Base-by-base conservation (phyloP, 805 yeast genomes). In the Candida pini region DNA sequence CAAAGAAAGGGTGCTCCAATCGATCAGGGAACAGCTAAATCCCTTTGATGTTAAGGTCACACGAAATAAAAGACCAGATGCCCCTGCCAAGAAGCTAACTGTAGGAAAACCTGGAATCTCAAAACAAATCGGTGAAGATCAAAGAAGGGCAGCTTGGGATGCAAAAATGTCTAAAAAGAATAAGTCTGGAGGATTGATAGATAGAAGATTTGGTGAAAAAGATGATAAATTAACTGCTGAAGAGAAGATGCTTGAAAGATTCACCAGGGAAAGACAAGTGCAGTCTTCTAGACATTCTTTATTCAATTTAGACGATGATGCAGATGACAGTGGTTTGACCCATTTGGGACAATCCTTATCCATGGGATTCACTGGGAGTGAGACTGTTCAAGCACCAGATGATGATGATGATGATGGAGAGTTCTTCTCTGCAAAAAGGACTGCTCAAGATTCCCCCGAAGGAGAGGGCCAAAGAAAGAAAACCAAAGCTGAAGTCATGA, bases 201-300 rank as follows among this genome's bases (percentile, higher is more conserved):
- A 92, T 65, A 72, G 88, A 46, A 76, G 96, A 62, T 90, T 92
- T 58, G 99, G 98, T 56, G 98, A 92, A 54, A 73, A 74, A 44
- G 81, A 86, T 58, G 57, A 66, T 6, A 58, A 66, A 31, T 52
- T 92, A 66, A 73, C 81, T n/a, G 78, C 78, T 9, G 97, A 92
- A 59, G 96, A 92, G 47, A 86, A 83, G 58, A 88, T 88, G 96
- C 73, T 92, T 62, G 96, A 83, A 54, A 78, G 98, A 64, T 92
- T 87, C 65, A 85, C 96, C 4, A 76, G 81, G 37, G 97, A 90
- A 64, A 72, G 84, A 54, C 94, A 87, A 56, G 51, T 70, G 13
- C 71, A 72, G 39, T 56, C 72, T 2, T 63, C 75, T n/a, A 78
- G 71, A 46, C 64, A 69, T 27, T 73, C 78, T 20, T 51, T 84